Conservation (phyloP, 192 early-diverging fungal genomes). For the Funneliformis mosseae region DNA sequence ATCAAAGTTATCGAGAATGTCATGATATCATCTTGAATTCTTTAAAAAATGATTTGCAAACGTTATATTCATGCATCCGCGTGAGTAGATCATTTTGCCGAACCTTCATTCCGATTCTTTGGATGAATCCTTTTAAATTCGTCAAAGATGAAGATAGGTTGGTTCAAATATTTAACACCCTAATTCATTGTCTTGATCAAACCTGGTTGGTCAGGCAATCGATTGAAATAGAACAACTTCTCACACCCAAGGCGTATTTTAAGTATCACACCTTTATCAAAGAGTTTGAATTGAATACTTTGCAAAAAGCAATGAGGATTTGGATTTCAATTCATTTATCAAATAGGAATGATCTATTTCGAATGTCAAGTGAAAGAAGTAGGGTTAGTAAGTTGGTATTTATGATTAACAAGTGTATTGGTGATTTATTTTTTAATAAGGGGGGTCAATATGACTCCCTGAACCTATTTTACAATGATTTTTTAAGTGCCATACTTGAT, state of each 20-base stretch:
- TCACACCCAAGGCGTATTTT: neutral
- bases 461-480: too few species aligned
- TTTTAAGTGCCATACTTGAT: too few species aligned
- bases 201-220: neutral
- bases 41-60: neutral
- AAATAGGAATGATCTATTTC: too few species aligned
- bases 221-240: neutral
- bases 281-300: too few species aligned
- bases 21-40: neutral
- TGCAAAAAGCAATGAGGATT: too few species aligned
- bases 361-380: too few species aligned
- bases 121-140: neutral
- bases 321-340: too few species aligned
- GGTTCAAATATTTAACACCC: neutral
- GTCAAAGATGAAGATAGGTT: neutral
- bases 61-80: neutral
- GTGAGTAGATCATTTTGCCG: neutral
- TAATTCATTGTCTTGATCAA: neutral
- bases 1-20: neutral
- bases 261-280: too few species aligned
- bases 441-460: too few species aligned
- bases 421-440: too few species aligned
- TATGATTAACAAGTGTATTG: too few species aligned
- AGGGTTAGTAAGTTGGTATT: too few species aligned
- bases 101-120: neutral